These are phyloP conservation scores for Pythium aphanidermatum DNA, from an alignment of 352 stramenopile species.

Conservation along the genomic window DNA sequence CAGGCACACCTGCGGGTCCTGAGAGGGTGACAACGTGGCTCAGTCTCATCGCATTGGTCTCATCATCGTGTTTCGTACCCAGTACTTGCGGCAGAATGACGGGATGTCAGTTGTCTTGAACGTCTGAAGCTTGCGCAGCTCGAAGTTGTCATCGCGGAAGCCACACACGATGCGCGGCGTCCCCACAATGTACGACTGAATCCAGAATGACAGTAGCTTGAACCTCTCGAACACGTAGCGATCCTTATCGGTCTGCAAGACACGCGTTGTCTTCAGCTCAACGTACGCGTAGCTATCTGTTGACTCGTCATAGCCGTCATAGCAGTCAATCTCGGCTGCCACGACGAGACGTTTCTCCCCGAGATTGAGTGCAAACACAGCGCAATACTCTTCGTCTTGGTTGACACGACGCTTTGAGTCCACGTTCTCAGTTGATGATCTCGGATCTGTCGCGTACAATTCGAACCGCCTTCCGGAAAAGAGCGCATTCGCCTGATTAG, in stretches of 20 bases:
- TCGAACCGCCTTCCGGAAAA: slow-evolving; percentile 75
- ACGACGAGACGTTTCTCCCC: slow-evolving; percentile 47
- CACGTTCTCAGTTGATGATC: not conserved
- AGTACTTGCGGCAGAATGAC: slow-evolving; percentile 61
- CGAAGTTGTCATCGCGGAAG: slow-evolving; percentile 61
- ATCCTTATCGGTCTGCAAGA: slow-evolving; percentile 54
- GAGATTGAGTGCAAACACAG: slow-evolving; percentile 48
- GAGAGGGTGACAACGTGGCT: not conserved
- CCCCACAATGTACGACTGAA: slow-evolving; percentile 75
- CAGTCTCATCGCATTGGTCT: not conserved
- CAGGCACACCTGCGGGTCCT: slow-evolving; percentile 56
- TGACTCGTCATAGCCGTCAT: slow-evolving; percentile 22
- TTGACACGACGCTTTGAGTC: slow-evolving; percentile 25
- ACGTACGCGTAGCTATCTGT: slow-evolving; percentile 31
- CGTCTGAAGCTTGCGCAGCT: slow-evolving; percentile 54
- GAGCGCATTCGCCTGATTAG: slow-evolving; percentile 46
- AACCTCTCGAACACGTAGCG: slow-evolving; percentile 70
- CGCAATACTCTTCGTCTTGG: slow-evolving; percentile 69
- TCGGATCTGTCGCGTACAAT: slow-evolving; percentile 34
- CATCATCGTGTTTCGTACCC: slow-evolving; percentile 29
- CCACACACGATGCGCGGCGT: slow-evolving; percentile 65
- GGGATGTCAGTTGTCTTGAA: slow-evolving; percentile 61
- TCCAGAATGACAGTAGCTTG: slow-evolving; percentile 81
- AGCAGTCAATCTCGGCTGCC: slow-evolving; percentile 64
- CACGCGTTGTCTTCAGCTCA: slow-evolving; percentile 67